Evolutionary conservation across 108 stramenopile genomes (phyloP).

Genomic region (Skeletonema tropicum): DNA sequence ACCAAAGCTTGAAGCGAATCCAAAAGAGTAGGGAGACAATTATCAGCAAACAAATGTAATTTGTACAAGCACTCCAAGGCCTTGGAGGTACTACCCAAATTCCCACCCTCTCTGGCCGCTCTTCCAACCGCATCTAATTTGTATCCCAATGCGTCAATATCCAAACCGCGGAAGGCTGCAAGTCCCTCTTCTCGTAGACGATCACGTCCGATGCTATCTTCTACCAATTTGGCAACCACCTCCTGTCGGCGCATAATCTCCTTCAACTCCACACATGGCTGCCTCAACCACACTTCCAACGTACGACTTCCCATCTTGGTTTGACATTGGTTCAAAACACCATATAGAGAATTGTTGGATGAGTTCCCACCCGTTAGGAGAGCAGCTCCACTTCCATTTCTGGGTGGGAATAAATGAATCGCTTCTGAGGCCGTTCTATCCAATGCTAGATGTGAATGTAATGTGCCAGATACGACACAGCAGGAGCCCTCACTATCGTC

Average conservation of each 20-base stretch:
- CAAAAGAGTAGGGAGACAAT: conserved; percentile 62
- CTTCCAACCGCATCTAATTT: conserved; percentile 41
- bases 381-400: conserved; percentile 57
- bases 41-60: conserved; percentile 66
- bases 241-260: conserved; percentile 68
- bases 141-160: conserved; percentile 53
- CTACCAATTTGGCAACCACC: conserved; percentile 70
- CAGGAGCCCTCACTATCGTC: conserved; percentile 32
- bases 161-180: conserved; percentile 50
- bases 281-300: conserved; percentile 79
- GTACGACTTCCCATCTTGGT: conserved; percentile 75
- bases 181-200: conserved; percentile 70
- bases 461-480: conserved; percentile 43
- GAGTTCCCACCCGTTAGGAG: conserved; percentile 56
- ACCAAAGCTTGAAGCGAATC: conserved; percentile 45
- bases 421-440: conserved; percentile 79
- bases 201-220: conserved; percentile 66
- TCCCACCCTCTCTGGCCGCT: conserved; percentile 18
- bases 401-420: conserved; percentile 80
- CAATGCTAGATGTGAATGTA: conserved; percentile 60
- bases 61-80: conserved; percentile 80
- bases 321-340: conserved; percentile 67
- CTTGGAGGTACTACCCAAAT: conserved; percentile 51
- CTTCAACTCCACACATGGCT: conserved; percentile 68
- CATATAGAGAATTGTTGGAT: conserved; percentile 71